Conservation (phyloP, 768 basidiomycete genomes). For the Fibroporia radiculosa region DNA sequence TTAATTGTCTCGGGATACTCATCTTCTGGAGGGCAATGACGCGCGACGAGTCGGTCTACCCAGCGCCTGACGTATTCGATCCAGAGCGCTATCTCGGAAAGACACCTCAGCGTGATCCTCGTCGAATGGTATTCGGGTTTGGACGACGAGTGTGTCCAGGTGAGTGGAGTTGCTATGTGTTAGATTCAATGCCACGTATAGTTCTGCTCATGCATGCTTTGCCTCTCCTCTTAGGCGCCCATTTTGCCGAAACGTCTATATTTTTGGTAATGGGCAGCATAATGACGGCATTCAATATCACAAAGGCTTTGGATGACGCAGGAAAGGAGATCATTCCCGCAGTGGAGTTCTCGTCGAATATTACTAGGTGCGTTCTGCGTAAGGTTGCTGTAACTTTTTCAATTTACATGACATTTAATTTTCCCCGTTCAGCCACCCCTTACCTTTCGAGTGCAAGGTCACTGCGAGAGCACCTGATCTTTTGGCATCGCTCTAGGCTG, state of each 20-base stretch:
- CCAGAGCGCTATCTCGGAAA: slow-evolving; percentile 35
- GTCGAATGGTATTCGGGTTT: slow-evolving; percentile 8
- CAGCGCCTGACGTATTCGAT: slow-evolving; percentile 38
- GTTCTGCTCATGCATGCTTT: slow-evolving; percentile 21
- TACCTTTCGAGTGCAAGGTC: no score
- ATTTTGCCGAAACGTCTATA: slow-evolving; percentile 40
- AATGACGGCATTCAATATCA: slow-evolving; percentile 38
- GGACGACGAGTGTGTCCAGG: slow-evolving; percentile 6
- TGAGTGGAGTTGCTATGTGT: neutral
- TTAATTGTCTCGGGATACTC: neutral
- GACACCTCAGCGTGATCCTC: slow-evolving; percentile 4
- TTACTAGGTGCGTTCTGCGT: slow-evolving; percentile 15
- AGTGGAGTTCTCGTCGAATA: slow-evolving; percentile 13
- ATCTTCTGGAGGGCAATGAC: slow-evolving; percentile 17
- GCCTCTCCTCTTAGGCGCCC: slow-evolving; percentile 46
- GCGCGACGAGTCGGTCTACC: slow-evolving; percentile 41
- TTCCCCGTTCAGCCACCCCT: no score
- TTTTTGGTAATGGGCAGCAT: slow-evolving; percentile 39
- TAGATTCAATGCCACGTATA: neutral
- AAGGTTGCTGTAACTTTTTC: no score
- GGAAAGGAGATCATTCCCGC: slow-evolving; percentile 32
- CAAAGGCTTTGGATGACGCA: slow-evolving; percentile 31
- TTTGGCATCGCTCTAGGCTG: no score
- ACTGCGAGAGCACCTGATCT: no score
- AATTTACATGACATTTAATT: no score